Conservation (phyloP, 768 basidiomycete species). For the Clitopilus passeckerianus region DNA sequence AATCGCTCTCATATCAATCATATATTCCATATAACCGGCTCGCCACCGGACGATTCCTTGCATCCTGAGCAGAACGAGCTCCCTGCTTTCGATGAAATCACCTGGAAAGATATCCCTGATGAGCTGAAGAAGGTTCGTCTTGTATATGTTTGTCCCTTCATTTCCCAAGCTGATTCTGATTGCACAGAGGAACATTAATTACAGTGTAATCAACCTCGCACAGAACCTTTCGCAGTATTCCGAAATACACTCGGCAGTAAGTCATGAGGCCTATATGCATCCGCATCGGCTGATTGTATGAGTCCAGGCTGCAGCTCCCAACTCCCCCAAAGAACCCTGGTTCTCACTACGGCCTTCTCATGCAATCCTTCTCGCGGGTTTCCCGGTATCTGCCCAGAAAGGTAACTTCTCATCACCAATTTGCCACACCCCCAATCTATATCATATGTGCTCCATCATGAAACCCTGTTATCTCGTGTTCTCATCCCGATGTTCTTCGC, state of each 20-base stretch:
- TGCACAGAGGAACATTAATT: constrained; percentile 52
- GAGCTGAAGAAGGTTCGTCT: constrained; percentile 57
- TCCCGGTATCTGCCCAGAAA: constrained; percentile 32
- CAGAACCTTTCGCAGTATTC: constrained; percentile 40
- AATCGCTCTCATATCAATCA: constrained; percentile 27
- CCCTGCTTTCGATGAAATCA: constrained; percentile 40
- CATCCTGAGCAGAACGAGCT: constrained; percentile 52
- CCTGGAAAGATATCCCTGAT: constrained; percentile 55
- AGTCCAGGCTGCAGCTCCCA: constrained; percentile 23
- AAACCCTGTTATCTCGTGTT: background rate
- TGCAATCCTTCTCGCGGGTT: constrained; percentile 42
- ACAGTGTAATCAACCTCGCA: constrained; percentile 44
- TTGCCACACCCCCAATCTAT: background rate
- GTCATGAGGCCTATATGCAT: constrained; percentile 11
- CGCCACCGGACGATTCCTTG: constrained; percentile 47
- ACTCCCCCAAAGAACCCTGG: constrained; percentile 43
- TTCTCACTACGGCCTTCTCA: constrained; percentile 46
- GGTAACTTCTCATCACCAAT: constrained; percentile 2
- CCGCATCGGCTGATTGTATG: background rate
- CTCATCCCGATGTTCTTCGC: background rate
- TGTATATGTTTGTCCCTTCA: background rate
- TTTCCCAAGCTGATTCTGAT: background rate
- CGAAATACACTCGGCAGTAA: constrained; percentile 46
- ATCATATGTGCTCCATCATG: background rate
- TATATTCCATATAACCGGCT: constrained; percentile 59